Evolutionary conservation across 208 protist genomes (phyloP).

Genomic region (Leishmania mexicana): DNA sequence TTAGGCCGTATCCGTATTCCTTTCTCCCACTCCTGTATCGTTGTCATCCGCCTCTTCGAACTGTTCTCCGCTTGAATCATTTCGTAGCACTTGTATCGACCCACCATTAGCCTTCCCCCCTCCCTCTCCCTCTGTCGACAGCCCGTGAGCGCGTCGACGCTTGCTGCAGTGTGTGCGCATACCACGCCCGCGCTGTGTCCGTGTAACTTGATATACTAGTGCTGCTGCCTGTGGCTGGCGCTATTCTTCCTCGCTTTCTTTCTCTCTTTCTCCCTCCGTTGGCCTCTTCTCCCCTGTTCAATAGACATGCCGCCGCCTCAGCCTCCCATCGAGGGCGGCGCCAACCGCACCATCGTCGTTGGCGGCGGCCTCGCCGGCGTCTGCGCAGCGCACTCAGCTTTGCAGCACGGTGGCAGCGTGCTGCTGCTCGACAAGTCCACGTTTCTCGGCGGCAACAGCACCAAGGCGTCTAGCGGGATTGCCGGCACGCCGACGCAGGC

Average conservation of each 20-base stretch:
- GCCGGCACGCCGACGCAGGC: slow-evolving; percentile 80
- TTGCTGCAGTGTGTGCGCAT: too few relatives aligned
- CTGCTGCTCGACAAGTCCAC: slow-evolving; percentile 91
- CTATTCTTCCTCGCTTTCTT: not conserved
- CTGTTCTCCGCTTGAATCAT: too few relatives aligned
- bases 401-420: slow-evolving; percentile 68
- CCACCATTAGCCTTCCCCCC: not conserved
- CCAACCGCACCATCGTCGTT: slow-evolving; percentile 57
- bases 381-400: slow-evolving; percentile 46
- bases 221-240: not conserved
- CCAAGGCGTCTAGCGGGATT: slow-evolving; percentile 94
- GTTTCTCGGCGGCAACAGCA: slow-evolving; percentile 77
- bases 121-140: too few relatives aligned
- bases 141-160: too few relatives aligned
- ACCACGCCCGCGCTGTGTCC: too few relatives aligned
- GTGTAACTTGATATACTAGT: not conserved
- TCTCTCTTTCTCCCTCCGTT: not conserved
- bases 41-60: not conserved
- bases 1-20: too few relatives aligned
- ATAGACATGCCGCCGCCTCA: not conserved
- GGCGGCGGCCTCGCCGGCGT: slow-evolving; percentile 72
- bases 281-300: not conserved
- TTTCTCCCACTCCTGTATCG: not conserved
- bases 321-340: slow-evolving; percentile 18
- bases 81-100: not conserved